Conservation (phyloP, 176 grass and related monocot species). For the Musa itinerans region DNA sequence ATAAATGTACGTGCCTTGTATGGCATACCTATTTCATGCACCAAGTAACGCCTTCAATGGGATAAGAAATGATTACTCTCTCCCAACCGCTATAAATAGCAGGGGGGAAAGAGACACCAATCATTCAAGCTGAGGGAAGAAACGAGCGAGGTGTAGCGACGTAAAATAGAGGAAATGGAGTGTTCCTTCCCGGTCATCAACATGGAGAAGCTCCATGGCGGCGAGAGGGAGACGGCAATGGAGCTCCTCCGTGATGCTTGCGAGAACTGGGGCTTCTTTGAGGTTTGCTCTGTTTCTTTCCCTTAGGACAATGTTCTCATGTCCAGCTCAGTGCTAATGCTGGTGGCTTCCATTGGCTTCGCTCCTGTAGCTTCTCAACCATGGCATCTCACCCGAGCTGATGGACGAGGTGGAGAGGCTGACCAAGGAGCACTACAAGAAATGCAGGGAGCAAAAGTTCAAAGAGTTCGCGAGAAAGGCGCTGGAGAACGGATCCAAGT, state of each 20-base stretch:
- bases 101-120: background rate
- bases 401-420: constrained; percentile 80
- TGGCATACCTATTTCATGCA: constrained; percentile 55
- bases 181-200: constrained; percentile 56
- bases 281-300: constrained; percentile 32
- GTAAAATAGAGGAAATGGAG: constrained; percentile 33
- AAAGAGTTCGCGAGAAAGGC: constrained; percentile 54
- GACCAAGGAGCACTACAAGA: constrained; percentile 78
- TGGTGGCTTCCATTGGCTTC: background rate
- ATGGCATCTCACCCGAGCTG: constrained; percentile 66
- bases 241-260: constrained; percentile 58
- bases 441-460: constrained; percentile 53
- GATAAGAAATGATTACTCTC: no score
- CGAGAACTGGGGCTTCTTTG: constrained; percentile 94
- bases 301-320: no score
- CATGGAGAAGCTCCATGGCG: constrained; percentile 47
- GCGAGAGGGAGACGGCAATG: constrained; percentile 43
- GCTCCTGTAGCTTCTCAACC: constrained; percentile 41
- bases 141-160: background rate
- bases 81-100: background rate
- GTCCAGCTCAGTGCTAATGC: no score
- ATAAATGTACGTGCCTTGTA: no score
- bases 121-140: background rate
- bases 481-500: constrained; percentile 21
- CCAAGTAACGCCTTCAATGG: background rate